Percentiles rank a stretch among this genome's conserved stretches.
Evolutionary conservation across 495 filamentous ascomycete species (phyloP).

Genomic region (Eremomyces bilateralis): DNA sequence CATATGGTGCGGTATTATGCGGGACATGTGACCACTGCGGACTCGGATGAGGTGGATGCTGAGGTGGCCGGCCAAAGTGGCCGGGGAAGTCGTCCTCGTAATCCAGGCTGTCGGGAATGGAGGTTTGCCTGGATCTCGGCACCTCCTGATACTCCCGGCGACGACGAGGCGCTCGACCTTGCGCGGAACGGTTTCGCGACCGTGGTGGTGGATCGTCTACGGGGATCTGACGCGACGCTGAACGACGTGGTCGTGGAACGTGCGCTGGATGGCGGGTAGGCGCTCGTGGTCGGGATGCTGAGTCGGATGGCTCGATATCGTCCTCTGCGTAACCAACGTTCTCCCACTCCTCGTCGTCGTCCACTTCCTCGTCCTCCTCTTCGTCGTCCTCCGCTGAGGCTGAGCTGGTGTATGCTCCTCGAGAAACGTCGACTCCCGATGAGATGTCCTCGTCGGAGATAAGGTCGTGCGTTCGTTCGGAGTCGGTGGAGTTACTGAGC

Average conservation of each 20-base stretch:
- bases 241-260: constrained; percentile 9
- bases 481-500: constrained; percentile 10
- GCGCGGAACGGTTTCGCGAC: too few species aligned
- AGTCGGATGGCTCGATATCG: constrained; percentile 20
- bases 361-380: constrained; percentile 12
- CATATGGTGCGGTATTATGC: too few species aligned
- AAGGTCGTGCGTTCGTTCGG: constrained; percentile 7
- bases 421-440: constrained; percentile 12
- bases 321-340: constrained; percentile 16
- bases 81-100: constrained; percentile 16
- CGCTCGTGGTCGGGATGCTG: constrained; percentile 16
- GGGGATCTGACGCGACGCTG: not conserved
- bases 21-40: not conserved
- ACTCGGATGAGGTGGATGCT: not conserved
- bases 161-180: constrained; percentile 3
- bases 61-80: not conserved
- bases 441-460: constrained; percentile 10
- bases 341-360: constrained; percentile 9
- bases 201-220: constrained; percentile 7
- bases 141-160: constrained; percentile 6
- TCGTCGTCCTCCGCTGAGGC: constrained; percentile 5
- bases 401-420: constrained; percentile 6
- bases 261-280: constrained; percentile 6
- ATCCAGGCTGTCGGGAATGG: constrained; percentile 16
- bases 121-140: constrained; percentile 3